Base-by-base conservation (phyloP, 2,329 filamentous ascomycete species). In the Paramyrothecium roridum region DNA sequence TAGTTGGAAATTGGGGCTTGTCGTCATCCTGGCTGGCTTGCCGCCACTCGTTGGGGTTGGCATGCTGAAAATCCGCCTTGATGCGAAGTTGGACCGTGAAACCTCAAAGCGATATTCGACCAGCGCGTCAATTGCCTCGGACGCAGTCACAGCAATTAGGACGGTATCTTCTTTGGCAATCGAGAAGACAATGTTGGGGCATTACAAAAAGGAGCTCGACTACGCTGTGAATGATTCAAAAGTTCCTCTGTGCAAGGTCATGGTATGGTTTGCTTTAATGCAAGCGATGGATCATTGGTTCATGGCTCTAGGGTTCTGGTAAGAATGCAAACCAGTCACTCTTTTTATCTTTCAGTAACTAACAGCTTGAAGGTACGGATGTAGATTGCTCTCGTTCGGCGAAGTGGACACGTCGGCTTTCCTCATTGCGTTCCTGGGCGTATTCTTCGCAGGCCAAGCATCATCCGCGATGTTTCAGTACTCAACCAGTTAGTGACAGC, bases 351-450 rank as follows among this genome's bases (percentile, higher is more conserved):
- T 51, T 20, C 33, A n/a, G 34, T 10, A 21, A 11, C 49, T 51
- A 19, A 19, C 13, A 21, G 37, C 3, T 22, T 20, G 1, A 2
- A 59, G 58, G 58, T 74, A 71, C 53, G 72, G 72, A 13, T 71
- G 67, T 17, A 65, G 65, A 8, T 61, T 75, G 1, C 59, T 74
- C 3, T 66, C 64, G 0, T 56, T 64, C 68, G 65, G 67, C 1
- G 82, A 77, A 58, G 72, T 83, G 56, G 80, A 76, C 4, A 80
- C 83, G 60, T 81, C 82, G 54, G 66, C 71, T 54, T 74, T 74
- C 56, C 67, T 81, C 54, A 72, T 82, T 26, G 71, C 78, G 2
- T 81, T 81, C 55, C 76, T 80, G 68, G 74, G 72, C 3, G 72
- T 81, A 3, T 74, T 79, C 40, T 79, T 74, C 56, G 70, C 69